Conservation (phyloP, 495 filamentous ascomycete genomes). For the Aspergillus sclerotiicarbonarius region DNA sequence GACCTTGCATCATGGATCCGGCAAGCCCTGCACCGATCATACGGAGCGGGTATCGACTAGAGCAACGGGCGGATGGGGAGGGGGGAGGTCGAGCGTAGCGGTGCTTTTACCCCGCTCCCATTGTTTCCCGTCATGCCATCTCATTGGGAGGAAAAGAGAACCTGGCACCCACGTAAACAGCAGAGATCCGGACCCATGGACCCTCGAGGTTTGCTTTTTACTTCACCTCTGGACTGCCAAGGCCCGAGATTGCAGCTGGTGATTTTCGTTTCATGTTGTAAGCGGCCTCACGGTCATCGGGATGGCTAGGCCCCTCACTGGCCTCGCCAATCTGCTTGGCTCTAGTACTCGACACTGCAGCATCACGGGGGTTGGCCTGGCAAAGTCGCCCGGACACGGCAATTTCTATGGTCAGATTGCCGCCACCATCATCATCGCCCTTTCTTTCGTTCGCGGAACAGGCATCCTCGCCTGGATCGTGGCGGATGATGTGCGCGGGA, state of each 20-base stretch:
- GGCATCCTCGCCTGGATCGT: background rate
- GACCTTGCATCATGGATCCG: slow-evolving; percentile 1
- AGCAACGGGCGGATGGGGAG: background rate
- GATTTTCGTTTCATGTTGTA: slow-evolving; percentile 22
- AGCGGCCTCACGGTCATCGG: slow-evolving; percentile 34
- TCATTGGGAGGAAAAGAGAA: slow-evolving; percentile 11
- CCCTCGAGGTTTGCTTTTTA: slow-evolving; percentile 18
- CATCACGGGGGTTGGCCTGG: slow-evolving; percentile 8
- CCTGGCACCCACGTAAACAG: slow-evolving; percentile 3
- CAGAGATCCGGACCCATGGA: background rate
- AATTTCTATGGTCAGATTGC: slow-evolving; percentile 4
- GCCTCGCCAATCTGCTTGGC: slow-evolving; percentile 11
- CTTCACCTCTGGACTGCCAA: slow-evolving; percentile 19
- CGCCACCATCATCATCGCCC: slow-evolving; percentile 7
- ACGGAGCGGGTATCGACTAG: background rate
- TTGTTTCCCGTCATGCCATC: slow-evolving; percentile 11
- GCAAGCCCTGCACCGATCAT: background rate
- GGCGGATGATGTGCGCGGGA: slow-evolving; percentile 2
- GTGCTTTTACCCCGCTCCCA: slow-evolving; percentile 16
- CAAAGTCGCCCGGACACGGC: background rate
- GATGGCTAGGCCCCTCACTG: slow-evolving; percentile 22
- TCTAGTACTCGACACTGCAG: slow-evolving; percentile 29
- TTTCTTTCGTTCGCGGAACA: background rate
- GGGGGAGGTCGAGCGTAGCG: slow-evolving; percentile 5
- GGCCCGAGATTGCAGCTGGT: slow-evolving; percentile 19